These are phyloP conservation scores for Aechmea fasciata DNA, from an alignment of 176 grass and related monocot genomes.

Conservation along the genomic window DNA sequence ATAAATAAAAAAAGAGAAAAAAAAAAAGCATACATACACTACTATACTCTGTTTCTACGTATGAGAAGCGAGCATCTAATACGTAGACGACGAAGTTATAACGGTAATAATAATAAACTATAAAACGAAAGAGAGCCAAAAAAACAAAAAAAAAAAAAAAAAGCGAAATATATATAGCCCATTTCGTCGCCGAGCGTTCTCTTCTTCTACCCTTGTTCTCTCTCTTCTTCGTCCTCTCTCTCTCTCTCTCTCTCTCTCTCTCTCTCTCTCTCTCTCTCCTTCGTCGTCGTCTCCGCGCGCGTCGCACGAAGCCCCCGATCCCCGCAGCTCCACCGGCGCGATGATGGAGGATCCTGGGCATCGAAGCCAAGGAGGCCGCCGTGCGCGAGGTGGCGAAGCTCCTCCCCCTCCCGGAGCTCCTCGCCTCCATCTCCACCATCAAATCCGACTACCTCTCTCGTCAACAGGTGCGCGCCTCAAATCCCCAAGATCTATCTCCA, in stretches of 20 bases:
- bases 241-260: conserved; percentile 2
- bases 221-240: conserved; percentile 15
- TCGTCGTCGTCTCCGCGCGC: conserved; percentile 7
- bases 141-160: too few relatives aligned
- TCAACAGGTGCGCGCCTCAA: conserved; percentile 48
- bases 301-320: conserved; percentile 10
- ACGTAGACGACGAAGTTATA: too few relatives aligned
- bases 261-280: not conserved
- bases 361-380: conserved; percentile 87
- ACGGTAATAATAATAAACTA: too few relatives aligned
- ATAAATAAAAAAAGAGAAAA: too few relatives aligned
- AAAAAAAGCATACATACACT: too few relatives aligned
- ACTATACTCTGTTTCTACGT: too few relatives aligned
- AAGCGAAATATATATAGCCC: too few relatives aligned
- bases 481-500: not conserved
- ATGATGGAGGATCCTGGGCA: conserved; percentile 94
- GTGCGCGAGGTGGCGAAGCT: conserved; percentile 99
- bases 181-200: too few relatives aligned
- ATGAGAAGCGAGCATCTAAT: too few relatives aligned
- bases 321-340: not conserved
- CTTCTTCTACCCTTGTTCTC: conserved; percentile 8
- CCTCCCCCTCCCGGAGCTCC: conserved; percentile 73
- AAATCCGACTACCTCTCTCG: conserved; percentile 89
- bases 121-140: too few relatives aligned
- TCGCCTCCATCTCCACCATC: conserved; percentile 80